Percentiles rank a stretch among this genome's conserved stretches.
phyloP scores from a whole-genome alignment of 139 green algal genomes.

The Chlorella sp. region DNA sequence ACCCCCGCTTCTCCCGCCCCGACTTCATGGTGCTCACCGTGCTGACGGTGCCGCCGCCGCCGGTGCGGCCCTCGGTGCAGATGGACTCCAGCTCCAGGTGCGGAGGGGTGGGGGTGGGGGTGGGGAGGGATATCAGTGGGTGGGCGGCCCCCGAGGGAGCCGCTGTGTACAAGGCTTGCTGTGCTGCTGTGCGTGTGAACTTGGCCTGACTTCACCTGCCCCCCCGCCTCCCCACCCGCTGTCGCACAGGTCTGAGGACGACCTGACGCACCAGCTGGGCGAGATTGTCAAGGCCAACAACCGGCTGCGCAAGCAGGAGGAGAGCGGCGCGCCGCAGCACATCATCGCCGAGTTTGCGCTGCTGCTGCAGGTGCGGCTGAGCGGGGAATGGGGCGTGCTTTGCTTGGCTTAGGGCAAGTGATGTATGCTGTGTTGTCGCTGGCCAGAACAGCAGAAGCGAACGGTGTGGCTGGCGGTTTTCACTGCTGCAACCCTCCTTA shows the following conservation, averaged over 20 bases:
- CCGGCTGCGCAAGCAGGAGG: conserved; percentile 83
- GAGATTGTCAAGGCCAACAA: conserved; percentile 97
- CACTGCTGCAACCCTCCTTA: too few species aligned
- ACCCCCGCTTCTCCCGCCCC: conserved; percentile 83
- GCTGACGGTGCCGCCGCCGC: conserved; percentile 94
- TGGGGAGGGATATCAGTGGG: too few species aligned
- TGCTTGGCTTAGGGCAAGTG: too few species aligned
- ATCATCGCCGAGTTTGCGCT: conserved; percentile 87
- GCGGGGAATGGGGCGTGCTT: too few species aligned
- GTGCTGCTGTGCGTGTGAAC: too few species aligned
- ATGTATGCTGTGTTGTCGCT: too few species aligned
- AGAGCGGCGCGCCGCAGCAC: conserved; percentile 90
- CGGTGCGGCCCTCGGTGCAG: conserved; percentile 90
- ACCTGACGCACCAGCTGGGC: conserved; percentile 97
- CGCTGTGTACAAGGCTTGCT: too few species aligned
- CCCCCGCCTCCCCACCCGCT: too few species aligned
- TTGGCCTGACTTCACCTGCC: too few species aligned
- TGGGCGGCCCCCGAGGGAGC: too few species aligned
- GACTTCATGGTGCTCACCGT: conserved; percentile 97
- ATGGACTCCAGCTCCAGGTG: conserved; percentile 88
- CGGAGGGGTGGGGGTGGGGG: not conserved
- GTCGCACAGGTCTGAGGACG: conserved; percentile 89
- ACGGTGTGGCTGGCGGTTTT: too few species aligned
- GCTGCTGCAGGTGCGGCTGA: conserved; percentile 61
- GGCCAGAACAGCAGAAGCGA: too few species aligned